These are phyloP conservation scores for Marasmius fiardii DNA, from an alignment of 1,284 basidiomycete species.

Conservation along the genomic window DNA sequence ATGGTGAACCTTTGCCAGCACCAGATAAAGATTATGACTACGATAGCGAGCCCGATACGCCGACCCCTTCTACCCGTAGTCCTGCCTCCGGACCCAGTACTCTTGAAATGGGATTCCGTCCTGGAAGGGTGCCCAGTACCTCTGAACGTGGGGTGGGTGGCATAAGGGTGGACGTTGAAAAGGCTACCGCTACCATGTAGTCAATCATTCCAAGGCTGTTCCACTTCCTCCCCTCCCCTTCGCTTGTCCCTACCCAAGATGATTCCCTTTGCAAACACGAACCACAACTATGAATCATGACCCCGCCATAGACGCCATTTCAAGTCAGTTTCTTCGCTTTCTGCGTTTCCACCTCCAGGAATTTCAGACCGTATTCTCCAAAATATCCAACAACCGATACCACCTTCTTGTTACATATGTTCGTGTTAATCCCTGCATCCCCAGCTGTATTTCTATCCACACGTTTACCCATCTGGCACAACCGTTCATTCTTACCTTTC, in stretches of 20 bases:
- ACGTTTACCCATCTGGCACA: neutral
- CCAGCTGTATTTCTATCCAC: conserved; percentile 4
- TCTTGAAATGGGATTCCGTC: conserved; percentile 45
- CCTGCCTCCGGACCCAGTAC: conserved; percentile 53
- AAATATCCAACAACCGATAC: neutral
- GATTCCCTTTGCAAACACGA: no score
- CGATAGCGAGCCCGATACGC: conserved; percentile 8
- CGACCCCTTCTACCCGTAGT: conserved; percentile 25
- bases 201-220: neutral
- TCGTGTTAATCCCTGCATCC: neutral
- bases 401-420: neutral
- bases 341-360: neutral
- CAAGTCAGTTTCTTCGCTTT: neutral
- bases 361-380: neutral
- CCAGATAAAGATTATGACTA: conserved; percentile 25
- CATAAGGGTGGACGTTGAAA: conserved; percentile 66
- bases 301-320: no score
- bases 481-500: neutral
- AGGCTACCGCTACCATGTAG: conserved; percentile 49
- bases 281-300: no score
- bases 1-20: conserved; percentile 39
- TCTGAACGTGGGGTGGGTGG: conserved; percentile 34
- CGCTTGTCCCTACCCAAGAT: no score
- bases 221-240: no score
- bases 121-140: conserved; percentile 30